These are phyloP conservation scores for Cladorrhinum samala DNA, from an alignment of 495 filamentous ascomycete genomes.

Conservation along the genomic window DNA sequence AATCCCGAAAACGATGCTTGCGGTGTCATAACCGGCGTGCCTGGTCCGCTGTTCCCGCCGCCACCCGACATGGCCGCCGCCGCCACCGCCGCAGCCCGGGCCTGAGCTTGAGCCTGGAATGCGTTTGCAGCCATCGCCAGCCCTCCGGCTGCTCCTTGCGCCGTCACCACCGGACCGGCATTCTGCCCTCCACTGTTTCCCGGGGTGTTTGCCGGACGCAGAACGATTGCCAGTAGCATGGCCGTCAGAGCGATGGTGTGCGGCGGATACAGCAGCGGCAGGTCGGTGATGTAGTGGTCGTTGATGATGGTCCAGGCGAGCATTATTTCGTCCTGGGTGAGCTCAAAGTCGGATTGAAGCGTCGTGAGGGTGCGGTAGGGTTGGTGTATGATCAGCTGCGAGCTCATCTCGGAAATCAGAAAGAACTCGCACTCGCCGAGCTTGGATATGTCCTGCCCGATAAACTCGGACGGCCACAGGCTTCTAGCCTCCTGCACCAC, in stretches of 20 bases:
- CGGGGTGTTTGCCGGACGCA: conserved; percentile 42
- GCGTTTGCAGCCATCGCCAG: conserved; percentile 37
- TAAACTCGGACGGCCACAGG: conserved; percentile 84
- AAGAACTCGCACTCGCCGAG: conserved; percentile 96
- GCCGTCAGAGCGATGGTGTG: conserved; percentile 89
- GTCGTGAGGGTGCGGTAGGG: conserved; percentile 85
- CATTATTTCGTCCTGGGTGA: conserved; percentile 70
- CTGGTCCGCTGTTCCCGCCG: conserved; percentile 9
- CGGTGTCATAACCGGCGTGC: conserved; percentile 6
- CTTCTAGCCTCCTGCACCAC: conserved; percentile 79
- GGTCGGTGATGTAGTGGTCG: conserved; percentile 91
- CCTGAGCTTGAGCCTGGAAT: conserved; percentile 28
- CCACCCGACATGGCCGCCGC: conserved; percentile 6
- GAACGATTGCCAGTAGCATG: conserved; percentile 76
- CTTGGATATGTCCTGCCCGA: conserved; percentile 74
- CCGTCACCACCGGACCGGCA: not conserved
- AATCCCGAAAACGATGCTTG: conserved; percentile 6
- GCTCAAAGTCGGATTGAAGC: conserved; percentile 60
- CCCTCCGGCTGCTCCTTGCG: conserved; percentile 5
- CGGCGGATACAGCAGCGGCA: conserved; percentile 80
- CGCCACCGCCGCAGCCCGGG: conserved; percentile 18
- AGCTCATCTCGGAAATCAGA: conserved; percentile 90
- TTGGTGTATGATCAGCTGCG: conserved; percentile 90
- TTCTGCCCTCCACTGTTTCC: not conserved
- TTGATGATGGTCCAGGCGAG: conserved; percentile 88